Evolutionary conservation across 495 filamentous ascomycete genomes (phyloP), one percentile per base, ranked within the genome.

Genomic region (Aspergillus bridgeri): DNA sequence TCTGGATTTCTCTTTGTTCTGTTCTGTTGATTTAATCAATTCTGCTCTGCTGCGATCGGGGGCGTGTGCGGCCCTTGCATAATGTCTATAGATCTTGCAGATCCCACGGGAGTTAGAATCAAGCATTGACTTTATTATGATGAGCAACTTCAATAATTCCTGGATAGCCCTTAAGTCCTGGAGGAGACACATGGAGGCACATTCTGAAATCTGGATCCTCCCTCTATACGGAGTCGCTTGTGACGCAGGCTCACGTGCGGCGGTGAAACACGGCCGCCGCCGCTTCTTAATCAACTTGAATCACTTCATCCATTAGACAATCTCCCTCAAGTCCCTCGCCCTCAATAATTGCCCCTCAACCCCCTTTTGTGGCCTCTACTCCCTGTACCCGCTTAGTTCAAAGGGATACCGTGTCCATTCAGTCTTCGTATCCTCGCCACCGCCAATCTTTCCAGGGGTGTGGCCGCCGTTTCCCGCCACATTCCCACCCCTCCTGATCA

Each of bases 61-160:
- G 71, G 67, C 69, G 65, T 73, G 43, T 61, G 68, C 70, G 75
- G 71, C 71, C 69, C 66, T 66, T 62, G 51, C 65, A 62, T 69
- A 71, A 22, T 50, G 48, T 24, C 21, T 50, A 50, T 54, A 27
- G 18, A 38, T 38, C 13, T 13, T 38, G 33, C 33, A 38, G 33
- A 15, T 15, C 33, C 9, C 3, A 15, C 33, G 33, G 33, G 33
- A 38, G 33, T 38, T 38, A 15, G 33, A 38, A 38, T 15, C 33
- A 13, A 38, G 33, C 33, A 38, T 38, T 38, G 33, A 23, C 8
- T 50, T 7, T 24, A 42, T 13, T 24, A 18, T 13, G 50, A 42
- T n/a, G n/a, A n/a, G n/a, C n/a, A n/a, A n/a, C n/a, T n/a, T n/a
- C n/a, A n/a, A n/a, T n/a, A n/a, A n/a, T n/a, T n/a, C n/a, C n/a